These are phyloP conservation scores for Fusarium longipes DNA, from an alignment of 2,329 filamentous ascomycete species.

Conservation along the genomic window DNA sequence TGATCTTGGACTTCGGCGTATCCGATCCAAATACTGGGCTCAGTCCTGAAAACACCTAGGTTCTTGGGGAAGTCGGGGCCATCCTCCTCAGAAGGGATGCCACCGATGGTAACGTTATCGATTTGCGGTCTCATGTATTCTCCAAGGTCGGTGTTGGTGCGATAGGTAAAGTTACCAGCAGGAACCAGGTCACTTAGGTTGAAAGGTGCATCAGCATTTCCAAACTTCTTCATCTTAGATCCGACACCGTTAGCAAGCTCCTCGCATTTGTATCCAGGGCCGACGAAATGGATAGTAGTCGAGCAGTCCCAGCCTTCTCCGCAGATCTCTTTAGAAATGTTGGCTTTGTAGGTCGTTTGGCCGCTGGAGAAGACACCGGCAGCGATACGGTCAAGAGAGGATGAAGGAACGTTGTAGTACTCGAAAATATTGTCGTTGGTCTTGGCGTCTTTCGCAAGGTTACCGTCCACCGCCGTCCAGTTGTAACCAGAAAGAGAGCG, in stretches of 20 bases:
- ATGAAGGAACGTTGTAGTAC: conserved; percentile 23
- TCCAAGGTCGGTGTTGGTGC: conserved; percentile 15
- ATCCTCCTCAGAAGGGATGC: neutral
- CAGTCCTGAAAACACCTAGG: conserved; percentile 30
- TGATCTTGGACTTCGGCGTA: conserved; percentile 26
- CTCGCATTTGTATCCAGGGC: conserved; percentile 39
- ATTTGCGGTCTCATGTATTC: conserved; percentile 37
- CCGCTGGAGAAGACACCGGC: conserved; percentile 30
- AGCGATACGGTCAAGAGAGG: conserved; percentile 20
- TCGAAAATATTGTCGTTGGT: conserved; percentile 22
- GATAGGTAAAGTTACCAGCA: conserved; percentile 29
- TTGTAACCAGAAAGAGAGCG: conserved; percentile 35
- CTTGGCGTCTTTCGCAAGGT: neutral
- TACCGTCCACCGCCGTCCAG: conserved; percentile 7
- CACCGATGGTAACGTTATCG: neutral
- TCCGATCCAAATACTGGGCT: conserved; percentile 39
- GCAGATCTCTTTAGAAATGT: conserved; percentile 22
- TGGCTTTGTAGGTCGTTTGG: conserved; percentile 14
- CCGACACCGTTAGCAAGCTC: conserved; percentile 18
- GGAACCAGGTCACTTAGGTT: conserved; percentile 29
- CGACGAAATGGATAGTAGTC: conserved; percentile 35
- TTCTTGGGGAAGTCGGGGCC: conserved; percentile 19
- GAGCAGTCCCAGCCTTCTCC: conserved; percentile 40
- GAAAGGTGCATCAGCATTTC: conserved; percentile 18
- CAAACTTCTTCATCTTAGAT: conserved; percentile 16